Evolutionary conservation across 2,329 filamentous ascomycete genomes (phyloP), one percentile per base, ranked within the genome.

Genomic region (Clonostachys sp.): DNA sequence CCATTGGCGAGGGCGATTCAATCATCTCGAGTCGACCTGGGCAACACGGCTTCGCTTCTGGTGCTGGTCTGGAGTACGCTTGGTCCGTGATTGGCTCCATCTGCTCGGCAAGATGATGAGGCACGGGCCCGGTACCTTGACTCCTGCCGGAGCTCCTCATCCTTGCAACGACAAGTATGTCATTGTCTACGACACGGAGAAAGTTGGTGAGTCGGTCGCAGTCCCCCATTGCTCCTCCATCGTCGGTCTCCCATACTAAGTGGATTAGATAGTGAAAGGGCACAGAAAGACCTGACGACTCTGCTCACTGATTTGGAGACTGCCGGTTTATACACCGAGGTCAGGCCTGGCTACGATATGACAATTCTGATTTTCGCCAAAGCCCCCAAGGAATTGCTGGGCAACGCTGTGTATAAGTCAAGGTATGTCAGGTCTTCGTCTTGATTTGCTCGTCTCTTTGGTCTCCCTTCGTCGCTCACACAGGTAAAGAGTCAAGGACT

Each of bases 281-380:
- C 68, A 2, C 48, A 56, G 41, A 52, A 62, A 16, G 64, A 70
- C 42, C 62, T 70, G 45, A 60, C 55, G n/a, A 50, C 51, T 5
- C 72, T 90, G 4, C 69, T 86, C 33, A 65, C 77, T 30, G 77
- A 80, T 38, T 67, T 90, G 34, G 74, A 80, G 12, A 73, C 73
- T 38, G 81, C 84, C 33, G 84, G 86, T 10, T 70, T 90, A 48
- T 77, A 84, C 46, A 84, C 81, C 0, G 85, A 89, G 64, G 83
- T 88, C n/a, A 78, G 87, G 52, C 81, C 83, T 51, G 86, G 86
- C 17, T 79, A 83, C 48, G 79, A 81, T n/a, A 73, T 81, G 52
- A 83, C 83, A 1, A 68, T 90, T 10, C 67, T 90, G 12, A 65
- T 90, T 47, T 89, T 88, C 56, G 74, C 83, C 53, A 80, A 80